Evolutionary conservation across 139 green algal genomes (phyloP).

Genomic region (Chlamydomonas sp.): DNA sequence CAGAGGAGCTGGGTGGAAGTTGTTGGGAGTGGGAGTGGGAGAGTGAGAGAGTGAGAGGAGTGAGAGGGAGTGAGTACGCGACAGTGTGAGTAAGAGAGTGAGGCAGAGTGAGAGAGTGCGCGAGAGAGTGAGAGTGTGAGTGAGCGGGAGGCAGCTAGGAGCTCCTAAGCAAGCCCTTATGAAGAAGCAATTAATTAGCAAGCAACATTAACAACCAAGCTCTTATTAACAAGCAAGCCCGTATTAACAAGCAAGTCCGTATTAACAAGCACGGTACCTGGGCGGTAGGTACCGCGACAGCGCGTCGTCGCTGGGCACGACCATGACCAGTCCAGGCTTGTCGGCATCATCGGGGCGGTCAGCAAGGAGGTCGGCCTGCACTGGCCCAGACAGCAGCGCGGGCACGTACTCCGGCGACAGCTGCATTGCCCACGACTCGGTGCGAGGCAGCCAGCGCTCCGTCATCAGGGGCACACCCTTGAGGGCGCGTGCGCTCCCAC

Average conservation of each 20-base stretch:
- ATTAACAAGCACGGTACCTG: background rate
- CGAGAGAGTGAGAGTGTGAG: no score
- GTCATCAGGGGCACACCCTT: slow-evolving; percentile 14
- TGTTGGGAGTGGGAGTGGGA: slow-evolving; percentile 20
- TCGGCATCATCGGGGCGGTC: slow-evolving; percentile 26
- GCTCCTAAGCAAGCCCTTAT: no score
- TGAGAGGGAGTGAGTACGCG: no score
- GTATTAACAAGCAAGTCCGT: no score
- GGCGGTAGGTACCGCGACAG: slow-evolving; percentile 22
- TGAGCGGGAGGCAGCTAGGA: no score
- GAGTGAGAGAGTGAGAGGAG: no score
- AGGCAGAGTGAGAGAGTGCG: no score
- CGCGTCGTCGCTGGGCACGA: slow-evolving; percentile 27
- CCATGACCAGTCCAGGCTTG: slow-evolving; percentile 3
- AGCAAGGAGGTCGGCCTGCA: slow-evolving; percentile 20
- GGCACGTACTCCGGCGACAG: slow-evolving; percentile 24
- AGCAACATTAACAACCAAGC: no score
- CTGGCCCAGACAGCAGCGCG: slow-evolving; percentile 17
- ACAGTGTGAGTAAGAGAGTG: no score
- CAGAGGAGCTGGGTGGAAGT: slow-evolving; percentile 11
- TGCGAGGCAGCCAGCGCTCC: slow-evolving; percentile 28
- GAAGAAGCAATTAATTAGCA: no score
- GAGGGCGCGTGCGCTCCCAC: slow-evolving; percentile 19
- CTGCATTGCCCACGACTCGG: slow-evolving; percentile 32
- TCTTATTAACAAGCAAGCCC: no score